Evolutionary conservation across 176 grass and related monocot species (phyloP).

Genomic region (Avena sativa): DNA sequence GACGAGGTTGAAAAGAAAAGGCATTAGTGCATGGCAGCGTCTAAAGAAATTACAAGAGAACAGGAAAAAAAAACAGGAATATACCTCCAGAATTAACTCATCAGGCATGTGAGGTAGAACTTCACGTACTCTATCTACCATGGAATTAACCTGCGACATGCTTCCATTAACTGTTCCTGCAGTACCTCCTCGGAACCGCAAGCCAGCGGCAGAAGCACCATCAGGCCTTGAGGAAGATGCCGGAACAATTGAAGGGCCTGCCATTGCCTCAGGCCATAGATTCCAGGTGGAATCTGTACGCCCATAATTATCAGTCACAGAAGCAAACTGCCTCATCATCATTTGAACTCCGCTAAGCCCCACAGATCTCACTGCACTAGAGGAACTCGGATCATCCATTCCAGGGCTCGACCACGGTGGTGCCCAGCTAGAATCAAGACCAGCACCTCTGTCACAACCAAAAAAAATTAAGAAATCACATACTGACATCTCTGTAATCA

Average conservation of each 20-base stretch:
- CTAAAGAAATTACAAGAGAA: slow-evolving; percentile 20
- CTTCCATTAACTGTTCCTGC: slow-evolving; percentile 55
- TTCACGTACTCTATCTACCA: slow-evolving; percentile 93
- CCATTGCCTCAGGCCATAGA: slow-evolving; percentile 59
- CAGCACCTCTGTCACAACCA: slow-evolving; percentile 62
- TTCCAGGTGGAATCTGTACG: slow-evolving; percentile 67
- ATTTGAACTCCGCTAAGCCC: slow-evolving; percentile 95
- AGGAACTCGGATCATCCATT: slow-evolving; percentile 77
- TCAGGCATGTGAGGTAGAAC: slow-evolving; percentile 93
- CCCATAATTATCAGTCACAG: slow-evolving; percentile 74
- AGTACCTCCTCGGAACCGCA: slow-evolving; percentile 54
- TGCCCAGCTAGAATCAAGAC: slow-evolving; percentile 79
- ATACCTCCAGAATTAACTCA: slow-evolving; percentile 96
- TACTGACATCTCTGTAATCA: slow-evolving; percentile 26
- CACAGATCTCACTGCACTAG: slow-evolving; percentile 66
- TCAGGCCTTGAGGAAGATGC: slow-evolving; percentile 60
- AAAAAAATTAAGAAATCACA: slow-evolving; percentile 35
- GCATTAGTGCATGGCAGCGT: slow-evolving; percentile 14
- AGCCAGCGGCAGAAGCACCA: slow-evolving; percentile 60
- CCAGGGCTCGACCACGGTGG: slow-evolving; percentile 72
- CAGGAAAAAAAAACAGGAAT: slow-evolving; percentile 3
- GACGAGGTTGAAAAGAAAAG: slow-evolving; percentile 29
- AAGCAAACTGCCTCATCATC: slow-evolving; percentile 98
- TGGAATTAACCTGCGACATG: slow-evolving; percentile 61
- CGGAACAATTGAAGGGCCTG: slow-evolving; percentile 53